Evolutionary conservation across 2,329 filamentous ascomycete species (phyloP), one percentile per base, ranked within the genome.

Genomic region (Parascedosporium putredinis): DNA sequence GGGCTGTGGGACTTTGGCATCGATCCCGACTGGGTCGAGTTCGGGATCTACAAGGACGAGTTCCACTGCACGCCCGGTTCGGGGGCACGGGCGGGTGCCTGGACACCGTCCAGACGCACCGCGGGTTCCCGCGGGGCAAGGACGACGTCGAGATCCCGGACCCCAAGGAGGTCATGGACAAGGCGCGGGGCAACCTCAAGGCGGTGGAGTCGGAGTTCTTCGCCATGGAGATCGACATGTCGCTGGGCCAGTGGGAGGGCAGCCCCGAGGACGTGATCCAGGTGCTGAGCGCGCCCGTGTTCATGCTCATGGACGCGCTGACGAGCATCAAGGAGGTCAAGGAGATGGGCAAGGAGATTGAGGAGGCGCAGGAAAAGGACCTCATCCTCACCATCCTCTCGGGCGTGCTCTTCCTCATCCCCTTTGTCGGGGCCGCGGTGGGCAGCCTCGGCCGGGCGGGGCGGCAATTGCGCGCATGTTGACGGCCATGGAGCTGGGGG

Each of bases 361-460:
- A 57, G 44, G 36, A 59, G 20, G 51, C 53, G 0, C 52, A 62
- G 25, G 56, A 56, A 9, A 54, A 54, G 7, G 44, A 57, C 1
- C 53, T 62, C 1, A 55, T 63, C 23, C 12, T 61, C 10, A 45
- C 49, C 25, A 64, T 70, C 12, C 55, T 75, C 20, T 71, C 70
- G 51, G 70, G 71, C 48, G 31, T 71, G 42, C 63, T 78, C 48
- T 71, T 73, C 34, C 61, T 77, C 24, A 62, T 76, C 25, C 74
- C 75, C 18, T 70, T 76, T 52, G 54, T 75, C 12, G 73, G 72
- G 43, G 70, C 74, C 52, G 70, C 68, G 2, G 54, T 69, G 22
- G 53, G 53, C 5, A 55, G 48, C 34, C 46, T 54, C 23, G 42
- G 53, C 18, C 49, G 53, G 31, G 47, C 33, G 9, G 36, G 50